Percentiles rank a stretch among this genome's conserved stretches.
Conservation (phyloP, 352 stramenopile genomes). For the Globisporangium camurandrum region DNA sequence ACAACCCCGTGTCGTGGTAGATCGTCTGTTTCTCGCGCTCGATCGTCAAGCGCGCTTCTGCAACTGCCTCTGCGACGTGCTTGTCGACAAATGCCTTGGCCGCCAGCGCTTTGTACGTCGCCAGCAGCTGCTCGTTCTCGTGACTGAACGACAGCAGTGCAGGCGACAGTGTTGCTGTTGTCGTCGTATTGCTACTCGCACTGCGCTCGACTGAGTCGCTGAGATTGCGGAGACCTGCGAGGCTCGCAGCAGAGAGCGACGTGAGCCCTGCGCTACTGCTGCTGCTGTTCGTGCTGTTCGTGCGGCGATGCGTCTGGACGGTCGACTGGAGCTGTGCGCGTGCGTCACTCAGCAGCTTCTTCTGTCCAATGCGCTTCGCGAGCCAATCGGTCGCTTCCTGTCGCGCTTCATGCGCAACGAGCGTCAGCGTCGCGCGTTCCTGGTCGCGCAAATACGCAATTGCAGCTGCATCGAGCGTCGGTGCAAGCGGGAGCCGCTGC, state of each 20-base stretch:
- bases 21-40: constrained; percentile 63
- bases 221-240: not conserved
- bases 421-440: constrained; percentile 51
- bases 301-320: constrained; percentile 12
- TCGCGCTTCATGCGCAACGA: constrained; percentile 62
- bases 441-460: constrained; percentile 45
- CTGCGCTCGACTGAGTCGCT: no score
- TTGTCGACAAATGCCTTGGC: constrained; percentile 70
- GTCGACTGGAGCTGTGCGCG: constrained; percentile 44
- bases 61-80: constrained; percentile 57
- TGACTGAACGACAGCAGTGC: constrained; percentile 2
- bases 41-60: constrained; percentile 52
- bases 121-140: constrained; percentile 32
- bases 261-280: no score
- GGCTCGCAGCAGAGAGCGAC: no score
- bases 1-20: constrained; percentile 58
- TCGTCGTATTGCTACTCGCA: no score
- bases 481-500: constrained; percentile 19
- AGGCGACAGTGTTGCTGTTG: no score
- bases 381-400: constrained; percentile 64
- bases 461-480: constrained; percentile 20
- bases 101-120: constrained; percentile 38
- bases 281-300: no score
- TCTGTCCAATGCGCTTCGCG: constrained; percentile 63
- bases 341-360: constrained; percentile 66